Conservation (phyloP, 1,284 basidiomycete genomes). For the Apiotrichum porosum region DNA sequence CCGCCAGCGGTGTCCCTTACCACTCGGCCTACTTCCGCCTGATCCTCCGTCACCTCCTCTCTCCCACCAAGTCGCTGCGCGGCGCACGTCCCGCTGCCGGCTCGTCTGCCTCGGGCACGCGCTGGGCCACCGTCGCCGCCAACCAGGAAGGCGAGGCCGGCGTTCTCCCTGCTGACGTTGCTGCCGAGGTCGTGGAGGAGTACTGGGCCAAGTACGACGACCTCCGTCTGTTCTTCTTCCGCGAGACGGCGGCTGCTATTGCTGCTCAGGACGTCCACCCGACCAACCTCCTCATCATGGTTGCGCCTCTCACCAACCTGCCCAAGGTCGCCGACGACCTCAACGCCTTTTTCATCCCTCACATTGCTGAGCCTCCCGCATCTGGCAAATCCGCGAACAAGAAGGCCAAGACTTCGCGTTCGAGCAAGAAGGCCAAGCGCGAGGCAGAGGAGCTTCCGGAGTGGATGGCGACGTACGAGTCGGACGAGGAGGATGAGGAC, state of each 20-base stretch:
- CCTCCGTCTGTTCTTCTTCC: constrained; percentile 86
- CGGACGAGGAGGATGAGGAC: constrained; percentile 45
- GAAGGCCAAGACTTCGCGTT: constrained; percentile 49
- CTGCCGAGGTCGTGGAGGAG: constrained; percentile 38
- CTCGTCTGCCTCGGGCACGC: constrained; percentile 23
- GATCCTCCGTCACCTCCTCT: constrained; percentile 36
- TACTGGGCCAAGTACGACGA: constrained; percentile 58
- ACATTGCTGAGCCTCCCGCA: constrained; percentile 57
- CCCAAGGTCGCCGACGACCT: constrained; percentile 70
- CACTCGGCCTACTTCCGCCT: constrained; percentile 41
- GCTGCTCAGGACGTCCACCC: constrained; percentile 31
- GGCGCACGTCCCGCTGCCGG: constrained; percentile 43
- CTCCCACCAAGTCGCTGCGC: constrained; percentile 36
- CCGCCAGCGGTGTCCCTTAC: constrained; percentile 52
- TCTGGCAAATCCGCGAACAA: constrained; percentile 36
- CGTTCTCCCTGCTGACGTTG: constrained; percentile 64
- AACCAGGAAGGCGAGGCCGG: constrained; percentile 37
- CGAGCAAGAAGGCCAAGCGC: constrained; percentile 11
- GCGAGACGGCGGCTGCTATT: constrained; percentile 59
- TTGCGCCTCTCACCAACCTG: constrained; percentile 75
- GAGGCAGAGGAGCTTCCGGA: constrained; percentile 40
- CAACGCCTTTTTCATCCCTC: constrained; percentile 78
- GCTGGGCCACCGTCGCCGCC: constrained; percentile 3
- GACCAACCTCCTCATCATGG: constrained; percentile 66
- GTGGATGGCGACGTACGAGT: constrained; percentile 49